Evolutionary conservation across 345 rosid species (phyloP).

Genomic region (Rhizophora mangle): DNA sequence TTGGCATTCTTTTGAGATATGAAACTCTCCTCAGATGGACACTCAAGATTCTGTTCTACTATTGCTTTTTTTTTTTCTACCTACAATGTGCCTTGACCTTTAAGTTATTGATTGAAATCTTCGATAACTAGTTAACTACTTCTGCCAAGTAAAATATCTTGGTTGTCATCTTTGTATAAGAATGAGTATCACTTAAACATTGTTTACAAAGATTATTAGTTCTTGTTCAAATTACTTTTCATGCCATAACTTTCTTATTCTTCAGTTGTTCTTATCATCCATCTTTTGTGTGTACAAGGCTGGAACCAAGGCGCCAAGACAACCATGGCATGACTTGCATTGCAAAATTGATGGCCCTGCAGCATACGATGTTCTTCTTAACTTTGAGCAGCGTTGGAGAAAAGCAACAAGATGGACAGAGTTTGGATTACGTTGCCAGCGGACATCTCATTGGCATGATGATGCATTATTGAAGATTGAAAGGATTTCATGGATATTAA

Average conservation of each 20-base stretch:
- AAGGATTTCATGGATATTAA: constrained; percentile 85
- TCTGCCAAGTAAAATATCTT: background rate
- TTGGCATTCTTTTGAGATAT: background rate
- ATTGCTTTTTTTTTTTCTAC: background rate
- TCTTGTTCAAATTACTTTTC: constrained; percentile 12
- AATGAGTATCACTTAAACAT: background rate
- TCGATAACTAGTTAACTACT: no score
- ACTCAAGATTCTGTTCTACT: background rate
- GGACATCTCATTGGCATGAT: constrained; percentile 61
- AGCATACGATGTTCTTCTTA: constrained; percentile 84
- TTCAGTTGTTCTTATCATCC: background rate
- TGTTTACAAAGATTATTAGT: background rate
- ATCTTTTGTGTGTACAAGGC: constrained; percentile 29
- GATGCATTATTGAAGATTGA: constrained; percentile 74
- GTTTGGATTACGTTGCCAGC: constrained; percentile 53
- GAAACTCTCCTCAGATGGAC: background rate
- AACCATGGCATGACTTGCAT: constrained; percentile 95
- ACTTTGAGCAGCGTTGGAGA: constrained; percentile 95
- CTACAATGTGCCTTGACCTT: background rate
- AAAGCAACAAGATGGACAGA: constrained; percentile 73
- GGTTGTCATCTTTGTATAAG: background rate
- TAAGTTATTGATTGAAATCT: background rate
- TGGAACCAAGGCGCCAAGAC: constrained; percentile 71
- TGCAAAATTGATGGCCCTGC: constrained; percentile 88
- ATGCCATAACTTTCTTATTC: background rate